Conservation (phyloP, 2,329 filamentous ascomycete species). For the Scleromitrula shiraiana region DNA sequence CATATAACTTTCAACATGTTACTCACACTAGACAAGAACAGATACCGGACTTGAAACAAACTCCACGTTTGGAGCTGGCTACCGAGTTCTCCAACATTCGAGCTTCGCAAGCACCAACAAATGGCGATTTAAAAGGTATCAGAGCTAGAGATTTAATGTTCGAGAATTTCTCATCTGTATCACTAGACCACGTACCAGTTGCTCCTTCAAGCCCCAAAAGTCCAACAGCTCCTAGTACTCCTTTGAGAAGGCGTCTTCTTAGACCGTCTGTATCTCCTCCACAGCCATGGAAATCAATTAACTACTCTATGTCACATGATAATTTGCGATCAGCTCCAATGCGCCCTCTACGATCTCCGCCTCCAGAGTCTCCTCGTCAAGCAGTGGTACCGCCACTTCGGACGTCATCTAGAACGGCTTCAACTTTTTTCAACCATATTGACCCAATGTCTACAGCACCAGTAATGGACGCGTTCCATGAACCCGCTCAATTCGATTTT, state of each 20-base stretch:
- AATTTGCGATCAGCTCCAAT: slow-evolving; percentile 34
- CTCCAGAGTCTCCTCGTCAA: slow-evolving; percentile 32
- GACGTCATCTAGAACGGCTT: slow-evolving; percentile 45
- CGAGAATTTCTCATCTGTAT: slow-evolving; percentile 41
- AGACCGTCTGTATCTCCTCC: neutral
- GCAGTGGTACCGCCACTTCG: slow-evolving; percentile 44
- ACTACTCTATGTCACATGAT: slow-evolving; percentile 30
- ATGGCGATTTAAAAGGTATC: slow-evolving; percentile 32
- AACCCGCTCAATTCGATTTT: slow-evolving; percentile 35
- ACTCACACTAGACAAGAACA: slow-evolving; percentile 48
- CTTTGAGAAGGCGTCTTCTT: slow-evolving; percentile 11
- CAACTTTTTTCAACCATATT: slow-evolving; percentile 46
- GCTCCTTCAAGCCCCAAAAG: slow-evolving; percentile 11
- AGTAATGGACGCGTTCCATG: slow-evolving; percentile 37
- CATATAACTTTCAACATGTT: slow-evolving; percentile 61
- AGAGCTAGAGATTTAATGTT: slow-evolving; percentile 38
- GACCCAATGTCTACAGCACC: slow-evolving; percentile 34
- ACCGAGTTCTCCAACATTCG: slow-evolving; percentile 38
- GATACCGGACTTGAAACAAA: slow-evolving; percentile 34
- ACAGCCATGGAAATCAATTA: slow-evolving; percentile 28
- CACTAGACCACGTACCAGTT: slow-evolving; percentile 24
- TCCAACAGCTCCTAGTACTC: slow-evolving; percentile 14
- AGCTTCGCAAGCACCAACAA: slow-evolving; percentile 31
- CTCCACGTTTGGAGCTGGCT: slow-evolving; percentile 36
- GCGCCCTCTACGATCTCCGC: slow-evolving; percentile 42